These are phyloP conservation scores for Ophiostoma quercus DNA, from an alignment of 2,329 filamentous ascomycete species.

Conservation along the genomic window DNA sequence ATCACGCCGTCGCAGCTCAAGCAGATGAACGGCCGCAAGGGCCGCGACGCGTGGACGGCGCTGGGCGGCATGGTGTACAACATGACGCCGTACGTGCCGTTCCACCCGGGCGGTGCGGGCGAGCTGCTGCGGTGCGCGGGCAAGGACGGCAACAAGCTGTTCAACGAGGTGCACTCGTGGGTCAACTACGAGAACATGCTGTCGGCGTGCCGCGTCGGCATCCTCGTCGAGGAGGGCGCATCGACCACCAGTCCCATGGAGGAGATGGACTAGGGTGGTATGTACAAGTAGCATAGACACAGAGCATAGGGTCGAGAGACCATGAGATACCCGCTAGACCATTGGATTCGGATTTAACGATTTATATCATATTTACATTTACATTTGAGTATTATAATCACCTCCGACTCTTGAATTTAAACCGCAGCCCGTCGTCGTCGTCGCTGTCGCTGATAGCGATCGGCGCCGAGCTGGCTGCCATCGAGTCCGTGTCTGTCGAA, in stretches of 20 bases:
- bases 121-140: constrained; percentile 63
- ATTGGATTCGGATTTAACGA: not conserved
- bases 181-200: constrained; percentile 69
- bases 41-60: constrained; percentile 83
- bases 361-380: not conserved
- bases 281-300: not conserved
- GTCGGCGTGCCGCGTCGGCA: constrained; percentile 56
- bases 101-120: constrained; percentile 80
- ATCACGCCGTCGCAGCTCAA: constrained; percentile 80
- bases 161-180: constrained; percentile 65
- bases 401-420: constrained; percentile 50
- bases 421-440: constrained; percentile 53
- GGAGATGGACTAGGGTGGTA: constrained; percentile 50
- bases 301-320: not conserved
- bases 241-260: constrained; percentile 45
- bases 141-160: constrained; percentile 57
- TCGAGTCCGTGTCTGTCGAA: constrained; percentile 1
- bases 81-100: constrained; percentile 80
- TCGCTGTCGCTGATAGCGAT: constrained; percentile 28
- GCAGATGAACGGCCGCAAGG: constrained; percentile 72
- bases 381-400: constrained; percentile 26
- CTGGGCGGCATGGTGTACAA: constrained; percentile 92
- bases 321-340: not conserved
- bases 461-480: constrained; percentile 8
- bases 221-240: constrained; percentile 54